Base-by-base conservation (phyloP, 192 early-diverging fungal genomes). In the Lunasporangiospora selenospora region DNA sequence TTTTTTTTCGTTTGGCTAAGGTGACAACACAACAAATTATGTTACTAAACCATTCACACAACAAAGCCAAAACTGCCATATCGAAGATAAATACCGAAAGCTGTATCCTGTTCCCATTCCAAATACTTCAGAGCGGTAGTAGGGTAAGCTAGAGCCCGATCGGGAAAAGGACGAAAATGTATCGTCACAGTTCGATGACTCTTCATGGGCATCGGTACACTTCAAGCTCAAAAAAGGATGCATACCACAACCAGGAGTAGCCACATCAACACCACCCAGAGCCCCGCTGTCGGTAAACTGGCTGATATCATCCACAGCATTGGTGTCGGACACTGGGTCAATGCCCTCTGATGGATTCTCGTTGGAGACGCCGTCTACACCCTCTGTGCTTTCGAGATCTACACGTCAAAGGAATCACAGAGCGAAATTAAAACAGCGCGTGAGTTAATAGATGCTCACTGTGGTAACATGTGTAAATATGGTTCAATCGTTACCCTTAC, bases 1-100 rank as follows among this genome's bases (percentile, higher is more conserved):
- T n/a, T n/a, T n/a, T n/a, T n/a, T n/a, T n/a, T n/a, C n/a, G n/a
- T n/a, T n/a, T n/a, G n/a, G n/a, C n/a, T n/a, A n/a, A n/a, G n/a
- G n/a, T n/a, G n/a, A n/a, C 21, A 33, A 51, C 16, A 51, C 13
- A 18, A n/a, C 31, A 51, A 31, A 33, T 15, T 18, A 49, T 30
- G 9, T 51, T 51, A 32, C n/a, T 21, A 0, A 51, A 51, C 30
- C 19, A 51, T 1, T 19, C 49, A 9, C 49, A 34, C 27, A 50
- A 51, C 18, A 51, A 30, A 33, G 6, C 9, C 29, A 19, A 31
- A 24, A 33, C n/a, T 51, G 34, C 49, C 47, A 49, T 31, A 29
- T 33, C 47, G 47, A 12, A 49, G 30, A 49, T 18, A 33, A 12
- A 49, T 49, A 49, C 47, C 29, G 47, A 49, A 49, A 49, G 47